Evolutionary conservation across 2,329 filamentous ascomycete species (phyloP), one percentile per base, ranked within the genome.

Genomic region (Dothideomycetidae sp.): DNA sequence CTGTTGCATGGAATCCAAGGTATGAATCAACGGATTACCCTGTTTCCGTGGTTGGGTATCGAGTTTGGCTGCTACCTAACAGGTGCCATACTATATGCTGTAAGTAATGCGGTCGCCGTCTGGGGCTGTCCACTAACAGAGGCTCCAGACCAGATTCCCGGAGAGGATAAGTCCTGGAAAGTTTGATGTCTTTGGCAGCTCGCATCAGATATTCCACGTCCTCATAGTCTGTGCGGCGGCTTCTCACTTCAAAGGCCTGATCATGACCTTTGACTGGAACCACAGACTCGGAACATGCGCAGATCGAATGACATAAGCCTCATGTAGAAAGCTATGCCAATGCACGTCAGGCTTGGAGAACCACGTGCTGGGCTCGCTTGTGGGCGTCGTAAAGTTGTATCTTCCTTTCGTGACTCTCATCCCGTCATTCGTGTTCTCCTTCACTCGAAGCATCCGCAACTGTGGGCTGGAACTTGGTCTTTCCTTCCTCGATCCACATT

Each of bases 171-270:
- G 64, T 31, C 90, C 88, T 0, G 82, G 84, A 1, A 65, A 58
- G 5, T 94, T 88, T 52, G 90, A 98, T 59, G 81, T 94, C 36
- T 81, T 81, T 72, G 88, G 90, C 26, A 85, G 77, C 54, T 93
- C 84, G 13, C 90, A 98, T 59, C 90, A 98, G 61, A 80, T 98
- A 45, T 98, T 98, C 57, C 90, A 98, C 62, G 64, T 93, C 28
- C 70, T 90, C 45, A 86, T 98, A 17, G 66, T 96, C 10, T 58
- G 85, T 43, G 90, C 90, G 0, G 88, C 84, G 0, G 70, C 72
- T 1, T 72, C 79, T 15, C 90, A 98, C 63, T 64, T 96, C 42
- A 76, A 75, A 37, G 86, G 82, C 33, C 69, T 96, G 60, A 55
- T 81, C 17, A 79, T 75, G 57, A 86, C 86, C 3, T 93, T 94